Conservation (phyloP, 2,329 filamentous ascomycete species). For the Dactylonectria macrodidyma region DNA sequence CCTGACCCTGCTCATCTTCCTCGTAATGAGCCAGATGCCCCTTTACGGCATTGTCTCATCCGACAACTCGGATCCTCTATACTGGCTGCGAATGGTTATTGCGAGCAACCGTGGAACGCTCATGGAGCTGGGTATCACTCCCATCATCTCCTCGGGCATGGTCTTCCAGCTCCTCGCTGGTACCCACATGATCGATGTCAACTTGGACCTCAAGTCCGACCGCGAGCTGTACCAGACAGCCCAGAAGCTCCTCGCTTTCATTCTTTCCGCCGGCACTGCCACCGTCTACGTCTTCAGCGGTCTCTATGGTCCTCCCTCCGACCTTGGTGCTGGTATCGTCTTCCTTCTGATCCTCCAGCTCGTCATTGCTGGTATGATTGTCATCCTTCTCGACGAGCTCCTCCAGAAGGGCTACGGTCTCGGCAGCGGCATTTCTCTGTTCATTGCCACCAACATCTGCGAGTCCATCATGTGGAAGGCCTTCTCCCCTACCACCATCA, state of each 20-base stretch:
- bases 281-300: conserved; percentile 99
- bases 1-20: conserved; percentile 96
- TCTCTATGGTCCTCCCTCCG: conserved; percentile 96
- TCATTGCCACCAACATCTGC: conserved; percentile 99
- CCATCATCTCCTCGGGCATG: conserved; percentile 99
- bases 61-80: conserved; percentile 97
- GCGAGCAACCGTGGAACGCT: conserved; percentile 97
- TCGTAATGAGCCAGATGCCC: conserved; percentile 99
- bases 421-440: conserved; percentile 97
- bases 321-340: conserved; percentile 97
- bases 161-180: conserved; percentile 99
- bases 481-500: conserved; percentile 98
- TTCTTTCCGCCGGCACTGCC: conserved; percentile 96
- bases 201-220: conserved; percentile 99
- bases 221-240: conserved; percentile 99
- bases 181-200: conserved; percentile 99
- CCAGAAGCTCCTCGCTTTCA: conserved; percentile 98
- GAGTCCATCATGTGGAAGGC: conserved; percentile 99
- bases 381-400: conserved; percentile 98
- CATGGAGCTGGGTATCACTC: conserved; percentile 97
- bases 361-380: conserved; percentile 96
- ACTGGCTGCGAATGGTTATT: conserved; percentile 99
- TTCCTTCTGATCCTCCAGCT: conserved; percentile 98
- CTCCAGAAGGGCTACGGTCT: conserved; percentile 99
- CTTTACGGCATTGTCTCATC: conserved; percentile 99